Conservation (phyloP, 352 stramenopile species). For the Thraustochytrium sp. region DNA sequence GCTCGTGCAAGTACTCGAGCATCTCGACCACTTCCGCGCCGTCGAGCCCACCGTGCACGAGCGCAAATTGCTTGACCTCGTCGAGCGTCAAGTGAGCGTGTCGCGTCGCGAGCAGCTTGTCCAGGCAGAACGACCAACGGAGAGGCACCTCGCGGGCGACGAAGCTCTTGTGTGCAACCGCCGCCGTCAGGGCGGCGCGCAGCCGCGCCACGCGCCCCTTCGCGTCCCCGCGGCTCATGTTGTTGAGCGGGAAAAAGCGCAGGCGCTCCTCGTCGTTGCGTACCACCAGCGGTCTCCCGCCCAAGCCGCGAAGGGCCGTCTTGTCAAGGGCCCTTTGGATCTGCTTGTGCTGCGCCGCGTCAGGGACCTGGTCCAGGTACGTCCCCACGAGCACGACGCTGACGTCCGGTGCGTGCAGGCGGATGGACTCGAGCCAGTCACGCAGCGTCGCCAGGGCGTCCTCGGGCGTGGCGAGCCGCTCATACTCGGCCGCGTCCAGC, state of each 20-base stretch:
- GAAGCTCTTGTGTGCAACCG: neutral
- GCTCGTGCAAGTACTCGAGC: slow-evolving; percentile 7
- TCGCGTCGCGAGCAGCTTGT: neutral
- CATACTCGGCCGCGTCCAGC: neutral
- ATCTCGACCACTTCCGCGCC: neutral
- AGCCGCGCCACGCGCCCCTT: neutral
- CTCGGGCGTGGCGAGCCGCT: neutral
- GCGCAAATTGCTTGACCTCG: neutral
- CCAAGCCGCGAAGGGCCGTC: no score
- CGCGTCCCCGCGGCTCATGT: neutral
- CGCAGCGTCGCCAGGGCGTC: neutral
- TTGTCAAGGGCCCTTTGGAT: neutral
- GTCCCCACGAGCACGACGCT: neutral
- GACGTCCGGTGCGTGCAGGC: neutral
- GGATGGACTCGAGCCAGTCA: slow-evolving; percentile 15
- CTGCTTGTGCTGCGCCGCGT: neutral
- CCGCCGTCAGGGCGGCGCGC: neutral
- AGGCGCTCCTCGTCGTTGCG: no score
- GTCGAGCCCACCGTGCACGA: neutral
- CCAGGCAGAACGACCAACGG: neutral
- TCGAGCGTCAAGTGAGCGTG: neutral
- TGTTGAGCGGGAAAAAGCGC: neutral
- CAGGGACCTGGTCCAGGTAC: neutral
- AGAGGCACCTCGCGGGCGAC: slow-evolving; percentile 21
- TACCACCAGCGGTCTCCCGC: no score